phyloP scores from a whole-genome alignment of 441 rosid species.

The Syzygium syzygioides region DNA sequence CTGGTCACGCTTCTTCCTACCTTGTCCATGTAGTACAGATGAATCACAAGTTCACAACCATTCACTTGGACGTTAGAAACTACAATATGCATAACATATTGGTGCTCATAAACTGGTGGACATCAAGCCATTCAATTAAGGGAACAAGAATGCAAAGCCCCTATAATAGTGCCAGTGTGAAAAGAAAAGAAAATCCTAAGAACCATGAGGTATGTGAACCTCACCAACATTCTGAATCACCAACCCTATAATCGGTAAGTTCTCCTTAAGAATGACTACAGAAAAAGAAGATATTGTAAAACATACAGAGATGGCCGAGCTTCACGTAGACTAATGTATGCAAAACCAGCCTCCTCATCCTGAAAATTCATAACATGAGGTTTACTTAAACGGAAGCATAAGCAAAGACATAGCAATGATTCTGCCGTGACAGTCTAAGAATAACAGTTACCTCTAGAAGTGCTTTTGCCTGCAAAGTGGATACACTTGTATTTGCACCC shows the following conservation, averaged over 20 bases:
- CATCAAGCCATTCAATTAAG: neutral
- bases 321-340: slow-evolving; percentile 82
- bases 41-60: neutral
- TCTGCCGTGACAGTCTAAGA: slow-evolving; percentile 5
- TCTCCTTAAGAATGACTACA: neutral
- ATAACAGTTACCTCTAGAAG: slow-evolving; percentile 68
- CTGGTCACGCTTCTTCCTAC: neutral
- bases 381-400: slow-evolving; percentile 4
- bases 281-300: slow-evolving; percentile 15
- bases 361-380: slow-evolving; percentile 21
- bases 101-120: neutral
- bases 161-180: neutral
- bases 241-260: neutral
- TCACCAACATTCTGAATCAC: neutral
- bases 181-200: neutral
- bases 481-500: slow-evolving; percentile 88
- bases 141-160: neutral
- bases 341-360: slow-evolving; percentile 88
- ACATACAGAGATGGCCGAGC: slow-evolving; percentile 88
- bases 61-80: neutral
- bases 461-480: slow-evolving; percentile 60
- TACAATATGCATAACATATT: neutral
- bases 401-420: neutral
- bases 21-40: neutral
- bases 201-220: neutral